Base-by-base conservation (phyloP, 352 stramenopile species). In the Pythium aristosporum region DNA sequence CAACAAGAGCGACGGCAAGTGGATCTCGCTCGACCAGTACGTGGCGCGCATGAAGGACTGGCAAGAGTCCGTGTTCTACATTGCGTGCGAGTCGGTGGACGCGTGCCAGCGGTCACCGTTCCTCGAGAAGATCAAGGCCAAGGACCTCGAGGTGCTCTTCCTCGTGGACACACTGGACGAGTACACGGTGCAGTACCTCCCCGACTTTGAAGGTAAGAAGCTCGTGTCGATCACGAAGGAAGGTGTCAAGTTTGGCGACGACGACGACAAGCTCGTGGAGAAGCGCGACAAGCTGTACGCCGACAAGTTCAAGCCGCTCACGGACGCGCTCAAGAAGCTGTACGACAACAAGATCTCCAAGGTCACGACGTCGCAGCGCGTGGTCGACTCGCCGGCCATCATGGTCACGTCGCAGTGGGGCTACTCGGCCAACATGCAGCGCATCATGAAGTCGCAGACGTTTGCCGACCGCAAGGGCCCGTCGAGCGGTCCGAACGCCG, bases 11-110 rank as follows among this genome's bases (percentile, higher is more conserved):
- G 73, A 89, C 25, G 82, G 90, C 71, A 95, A 98, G 66, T 98
- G 85, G 79, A 87, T 90, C 12, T 98, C 90, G 43, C 72, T 99
- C 50, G 91, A 99, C 65, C 76, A 98, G 60, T 99, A 99, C 80
- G 86, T 99, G 4, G 81, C 86, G 47, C 89, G 92, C 67, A 99
- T 99, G 97, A 98, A 98, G 71, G 96, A 99, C 37, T 99, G 97
- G 96, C 97, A 99, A 73, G 97, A 99, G 65, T 88, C 97, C 37
- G 99, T 99, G 67, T 99, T 99, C 75, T 98, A 98, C 79, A 94
- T 99, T 60, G 93, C 97, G n/a, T 97, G 92, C 53, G 92, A 98
- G 63, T 94, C 76, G 37, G 83, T 94, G 15, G 96, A 98, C 41
- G 81, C 89, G 4, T 94, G 98, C 53, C 74, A 97, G 65, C 93